These are phyloP conservation scores for Komagataella phaffii DNA, from an alignment of 805 yeast genomes.

Conservation along the genomic window DNA sequence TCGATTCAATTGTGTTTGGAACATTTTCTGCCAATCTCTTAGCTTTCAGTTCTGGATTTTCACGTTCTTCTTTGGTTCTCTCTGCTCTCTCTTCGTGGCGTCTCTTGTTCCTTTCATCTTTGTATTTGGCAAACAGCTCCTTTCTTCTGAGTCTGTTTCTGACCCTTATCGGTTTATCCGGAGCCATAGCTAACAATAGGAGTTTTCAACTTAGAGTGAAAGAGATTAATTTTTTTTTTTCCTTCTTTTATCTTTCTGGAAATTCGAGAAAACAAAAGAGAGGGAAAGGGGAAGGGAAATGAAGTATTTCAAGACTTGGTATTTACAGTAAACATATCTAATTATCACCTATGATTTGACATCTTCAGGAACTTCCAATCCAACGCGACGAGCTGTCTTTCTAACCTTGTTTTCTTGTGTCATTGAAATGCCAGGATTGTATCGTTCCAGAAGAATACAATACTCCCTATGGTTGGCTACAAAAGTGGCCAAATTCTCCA, in stretches of 20 bases:
- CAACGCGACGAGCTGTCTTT: constrained; percentile 81
- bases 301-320: background rate
- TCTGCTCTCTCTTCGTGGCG: constrained; percentile 68
- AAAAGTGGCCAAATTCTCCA: constrained; percentile 48
- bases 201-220: background rate
- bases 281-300: background rate
- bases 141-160: constrained; percentile 75
- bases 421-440: constrained; percentile 74
- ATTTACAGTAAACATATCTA: background rate
- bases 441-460: constrained; percentile 67
- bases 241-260: background rate
- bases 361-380: constrained; percentile 49
- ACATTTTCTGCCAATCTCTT: constrained; percentile 69
- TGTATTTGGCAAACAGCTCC: constrained; percentile 58
- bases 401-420: constrained; percentile 67
- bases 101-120: constrained; percentile 61
- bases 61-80: constrained; percentile 78
- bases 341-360: background rate
- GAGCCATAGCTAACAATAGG: constrained; percentile 18
- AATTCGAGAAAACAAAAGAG: background rate
- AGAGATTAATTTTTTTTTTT: background rate
- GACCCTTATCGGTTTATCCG: constrained; percentile 29
- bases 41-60: constrained; percentile 69
- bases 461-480: constrained; percentile 65
- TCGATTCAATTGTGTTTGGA: constrained; percentile 72